These are phyloP conservation scores for Tagetes erecta DNA, from an alignment of 129 eudicot species.

Conservation along the genomic window DNA sequence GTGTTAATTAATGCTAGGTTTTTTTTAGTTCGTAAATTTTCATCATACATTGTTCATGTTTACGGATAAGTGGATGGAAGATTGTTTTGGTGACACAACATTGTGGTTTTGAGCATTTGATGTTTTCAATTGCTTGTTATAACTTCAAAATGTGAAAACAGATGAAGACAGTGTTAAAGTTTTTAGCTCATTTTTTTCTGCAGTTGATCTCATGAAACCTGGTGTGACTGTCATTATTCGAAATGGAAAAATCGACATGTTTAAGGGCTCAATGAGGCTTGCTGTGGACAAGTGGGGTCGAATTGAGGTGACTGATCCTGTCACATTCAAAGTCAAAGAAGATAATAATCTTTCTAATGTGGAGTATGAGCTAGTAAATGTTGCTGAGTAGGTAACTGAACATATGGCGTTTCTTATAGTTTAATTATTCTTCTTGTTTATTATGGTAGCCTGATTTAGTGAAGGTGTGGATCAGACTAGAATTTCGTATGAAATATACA, in stretches of 20 bases:
- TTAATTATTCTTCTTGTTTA: slow-evolving; percentile 10
- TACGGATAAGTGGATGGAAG: not conserved
- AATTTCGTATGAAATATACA: slow-evolving; percentile 7
- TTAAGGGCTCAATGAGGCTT: slow-evolving; percentile 47
- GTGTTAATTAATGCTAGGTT: not conserved
- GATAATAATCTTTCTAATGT: slow-evolving; percentile 47
- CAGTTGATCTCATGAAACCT: slow-evolving; percentile 50
- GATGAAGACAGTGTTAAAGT: not conserved
- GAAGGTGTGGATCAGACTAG: slow-evolving; percentile 12
- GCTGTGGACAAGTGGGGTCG: slow-evolving; percentile 49
- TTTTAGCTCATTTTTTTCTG: not conserved
- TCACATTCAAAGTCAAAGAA: slow-evolving; percentile 30
- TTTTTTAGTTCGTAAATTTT: not conserved
- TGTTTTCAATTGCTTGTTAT: not conserved
- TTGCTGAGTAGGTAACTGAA: slow-evolving; percentile 32
- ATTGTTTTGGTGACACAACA: not conserved
- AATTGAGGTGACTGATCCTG: slow-evolving; percentile 39
- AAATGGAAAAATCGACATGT: slow-evolving; percentile 43
- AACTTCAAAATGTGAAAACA: not conserved
- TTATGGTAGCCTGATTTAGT: slow-evolving; percentile 22
- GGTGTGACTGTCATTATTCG: slow-evolving; percentile 38
- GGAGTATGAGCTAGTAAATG: slow-evolving; percentile 49
- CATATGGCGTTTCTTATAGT: slow-evolving; percentile 15
- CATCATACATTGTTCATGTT: slow-evolving; percentile 6
- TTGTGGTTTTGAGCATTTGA: too few species aligned